Evolutionary conservation across 805 yeast species (phyloP), one percentile per base, ranked within the genome.

Genomic region (Suhomyces sp.): DNA sequence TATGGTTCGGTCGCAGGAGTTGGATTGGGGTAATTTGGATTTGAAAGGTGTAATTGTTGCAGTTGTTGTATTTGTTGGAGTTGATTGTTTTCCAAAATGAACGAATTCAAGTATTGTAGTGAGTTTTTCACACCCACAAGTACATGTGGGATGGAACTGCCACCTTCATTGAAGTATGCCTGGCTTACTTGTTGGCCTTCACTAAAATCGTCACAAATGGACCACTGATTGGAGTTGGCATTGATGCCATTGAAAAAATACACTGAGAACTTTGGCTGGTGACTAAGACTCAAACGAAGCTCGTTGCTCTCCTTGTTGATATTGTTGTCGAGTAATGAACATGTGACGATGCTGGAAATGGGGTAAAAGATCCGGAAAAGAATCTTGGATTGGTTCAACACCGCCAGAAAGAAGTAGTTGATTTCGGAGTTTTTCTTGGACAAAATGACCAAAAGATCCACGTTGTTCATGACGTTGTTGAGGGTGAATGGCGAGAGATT

Each of bases 191-290:
- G 91, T 50, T 82, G 88, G 10, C 86, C 90, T 49, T 84, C 93
- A 39, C 87, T 79, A 46, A 85, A 85, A 58, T 85, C 95, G 39
- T 83, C 91, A 58, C 91, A 83, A 17, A 83, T 79, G 1, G 85
- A 79, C 90, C 90, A 82, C 48, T 79, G 84, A 53, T 81, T 81
- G 16, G 70, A 56, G 43, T 72, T 67, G 25, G 72, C 66, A 42
- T 70, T 70, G 33, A 70, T 70, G 12, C 77, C 76, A 47, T 76
- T 72, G 38, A 79, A 64, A 54, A 83, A 84, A 49, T 80, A 81
- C 1, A 85, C 93, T 1, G 90, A 86, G 59, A 85, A 85, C 50
- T 79, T 80, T 4, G 95, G 95, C 25, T 85, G 75, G 38, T 78
- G 75, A 14, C 74, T 61, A 36, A 78, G 59, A 36, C 63, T 68